phyloP scores from a whole-genome alignment of 129 eudicot species.

The Daucus carota region DNA sequence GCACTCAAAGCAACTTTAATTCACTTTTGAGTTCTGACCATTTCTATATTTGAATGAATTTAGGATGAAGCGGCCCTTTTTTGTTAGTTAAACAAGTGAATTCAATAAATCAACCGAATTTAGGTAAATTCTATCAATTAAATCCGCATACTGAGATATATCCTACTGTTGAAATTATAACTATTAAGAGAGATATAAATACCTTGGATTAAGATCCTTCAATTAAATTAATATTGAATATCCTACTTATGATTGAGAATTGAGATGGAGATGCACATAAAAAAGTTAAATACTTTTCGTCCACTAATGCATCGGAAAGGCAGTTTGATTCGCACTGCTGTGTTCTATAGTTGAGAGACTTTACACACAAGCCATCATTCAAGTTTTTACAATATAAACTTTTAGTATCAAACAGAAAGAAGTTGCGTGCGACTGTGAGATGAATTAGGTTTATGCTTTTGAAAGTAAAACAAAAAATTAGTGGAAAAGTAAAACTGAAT shows the following conservation, averaged over 20 bases:
- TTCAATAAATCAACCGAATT: too few species aligned
- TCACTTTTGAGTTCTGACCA: constrained; percentile 4
- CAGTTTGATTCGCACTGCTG: neutral
- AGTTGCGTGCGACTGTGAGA: too few species aligned
- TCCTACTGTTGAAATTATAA: neutral
- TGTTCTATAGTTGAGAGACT: neutral
- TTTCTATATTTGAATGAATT: too few species aligned
- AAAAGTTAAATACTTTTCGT: neutral
- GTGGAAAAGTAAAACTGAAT: too few species aligned
- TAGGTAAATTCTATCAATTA: too few species aligned
- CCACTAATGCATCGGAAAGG: constrained; percentile 15
- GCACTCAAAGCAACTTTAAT: constrained; percentile 2
- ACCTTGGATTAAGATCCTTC: neutral
- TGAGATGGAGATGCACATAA: neutral
- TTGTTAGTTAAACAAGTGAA: too few species aligned
- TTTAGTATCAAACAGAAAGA: too few species aligned
- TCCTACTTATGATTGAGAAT: neutral
- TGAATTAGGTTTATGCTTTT: too few species aligned
- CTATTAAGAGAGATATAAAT: neutral
- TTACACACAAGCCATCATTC: constrained; percentile 14
- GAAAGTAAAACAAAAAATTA: too few species aligned
- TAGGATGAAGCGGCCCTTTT: too few species aligned
- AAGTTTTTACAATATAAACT: too few species aligned
- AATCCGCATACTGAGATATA: neutral
- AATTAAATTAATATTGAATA: neutral